Evolutionary conservation across 139 green algal species (phyloP).

Genomic region (Chlamydomonas incerta): DNA sequence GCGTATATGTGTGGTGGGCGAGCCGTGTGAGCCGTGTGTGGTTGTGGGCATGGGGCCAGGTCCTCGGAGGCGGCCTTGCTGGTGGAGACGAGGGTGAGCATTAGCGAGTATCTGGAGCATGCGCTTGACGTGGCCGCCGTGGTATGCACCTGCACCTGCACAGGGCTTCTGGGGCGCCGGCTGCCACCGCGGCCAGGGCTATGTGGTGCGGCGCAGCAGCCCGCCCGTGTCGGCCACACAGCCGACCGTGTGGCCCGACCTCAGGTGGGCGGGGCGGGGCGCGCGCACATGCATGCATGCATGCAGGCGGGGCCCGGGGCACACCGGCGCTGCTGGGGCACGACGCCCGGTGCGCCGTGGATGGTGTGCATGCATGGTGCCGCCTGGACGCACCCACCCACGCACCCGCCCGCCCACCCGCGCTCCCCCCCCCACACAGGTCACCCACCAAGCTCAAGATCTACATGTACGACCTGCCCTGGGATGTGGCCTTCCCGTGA

Average conservation of each 20-base stretch:
- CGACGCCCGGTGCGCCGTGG: not conserved
- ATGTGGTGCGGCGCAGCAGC: not conserved
- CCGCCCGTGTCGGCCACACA: not conserved
- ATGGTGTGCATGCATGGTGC: too few species aligned
- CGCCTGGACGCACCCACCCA: not conserved
- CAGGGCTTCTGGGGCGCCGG: conserved; percentile 21
- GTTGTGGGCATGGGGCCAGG: not conserved
- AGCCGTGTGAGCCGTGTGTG: too few species aligned
- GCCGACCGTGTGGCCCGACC: not conserved
- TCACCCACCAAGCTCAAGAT: not conserved
- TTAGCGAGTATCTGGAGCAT: too few species aligned
- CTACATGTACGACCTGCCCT: conserved; percentile 40
- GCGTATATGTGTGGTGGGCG: too few species aligned
- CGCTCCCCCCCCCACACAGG: not conserved
- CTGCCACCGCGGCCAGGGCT: conserved; percentile 16
- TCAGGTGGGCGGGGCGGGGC: not conserved
- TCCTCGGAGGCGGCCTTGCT: not conserved
- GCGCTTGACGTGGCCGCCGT: too few species aligned
- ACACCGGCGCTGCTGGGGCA: too few species aligned
- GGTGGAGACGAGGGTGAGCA: too few species aligned
- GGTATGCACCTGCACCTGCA: not conserved
- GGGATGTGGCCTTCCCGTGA: conserved; percentile 41
- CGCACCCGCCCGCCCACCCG: too few species aligned
- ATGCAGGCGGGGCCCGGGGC: too few species aligned
- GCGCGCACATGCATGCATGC: too few species aligned